Base-by-base conservation (phyloP, 2,329 filamentous ascomycete species). In the Fusarium albosuccineum region DNA sequence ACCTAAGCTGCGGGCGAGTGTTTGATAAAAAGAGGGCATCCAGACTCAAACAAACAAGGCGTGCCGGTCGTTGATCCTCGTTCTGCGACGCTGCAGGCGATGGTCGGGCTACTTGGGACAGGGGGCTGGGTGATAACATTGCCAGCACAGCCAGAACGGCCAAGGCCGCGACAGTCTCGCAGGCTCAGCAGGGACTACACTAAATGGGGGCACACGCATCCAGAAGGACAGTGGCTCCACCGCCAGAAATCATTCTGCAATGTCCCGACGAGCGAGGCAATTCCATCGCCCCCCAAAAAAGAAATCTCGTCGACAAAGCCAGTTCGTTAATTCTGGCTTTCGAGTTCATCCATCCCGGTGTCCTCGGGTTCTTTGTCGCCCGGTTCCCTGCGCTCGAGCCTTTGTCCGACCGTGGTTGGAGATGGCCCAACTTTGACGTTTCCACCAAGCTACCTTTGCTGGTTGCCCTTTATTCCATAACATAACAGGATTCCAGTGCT, bases 11-110 rank as follows among this genome's bases (percentile, higher is more conserved):
- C 60, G 56, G 61, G 60, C 66, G 67, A 73, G 62, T 67, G 65
- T 66, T 67, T 63, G 62, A 60, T 69, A 70, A 66, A 72, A 70
- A 62, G 64, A 65, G 68, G 64, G 68, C 69, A 73, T 68, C 41
- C 54, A 66, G 62, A 64, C 46, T 57, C 67, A 65, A 55, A 64
- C 67, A 65, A 55, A 64, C 54, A 56, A 45, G 64, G 54, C 64
- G 57, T 57, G 27, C 56, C 63, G 60, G 61, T 53, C 60, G 68
- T 58, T 67, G 65, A 63, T 66, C 68, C 68, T 62, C 60, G 52
- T 63, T 48, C 52, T 66, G 60, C 62, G 65, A 57, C 52, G 56
- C 67, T 58, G 53, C 65, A 45, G 61, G 57, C 68, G 53, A 54
- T 57, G 58, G 42, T 59, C 57, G 49, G 49, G 50, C 57, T 49